These are phyloP conservation scores for Chlorella sorokiniana DNA, from an alignment of 139 green algal genomes.

Conservation along the genomic window DNA sequence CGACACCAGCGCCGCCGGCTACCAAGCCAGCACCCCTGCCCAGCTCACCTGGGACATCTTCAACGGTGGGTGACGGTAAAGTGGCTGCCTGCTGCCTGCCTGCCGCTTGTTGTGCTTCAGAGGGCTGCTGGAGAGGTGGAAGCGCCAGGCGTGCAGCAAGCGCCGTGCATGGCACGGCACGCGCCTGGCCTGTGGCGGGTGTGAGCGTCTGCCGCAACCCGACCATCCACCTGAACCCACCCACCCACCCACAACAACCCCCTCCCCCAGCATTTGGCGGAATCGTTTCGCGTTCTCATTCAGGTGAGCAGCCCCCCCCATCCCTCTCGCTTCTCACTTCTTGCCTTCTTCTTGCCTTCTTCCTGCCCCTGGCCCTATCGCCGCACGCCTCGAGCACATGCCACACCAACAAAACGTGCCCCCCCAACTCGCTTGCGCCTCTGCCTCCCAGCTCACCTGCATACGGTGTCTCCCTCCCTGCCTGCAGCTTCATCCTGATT, in stretches of 20 bases:
- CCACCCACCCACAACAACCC: not conserved
- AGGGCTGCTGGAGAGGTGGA: not conserved
- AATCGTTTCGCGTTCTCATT: constrained; percentile 50
- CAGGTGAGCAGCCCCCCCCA: not conserved
- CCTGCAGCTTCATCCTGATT: constrained; percentile 34
- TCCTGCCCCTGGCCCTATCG: too few species aligned
- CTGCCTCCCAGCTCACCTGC: not conserved
- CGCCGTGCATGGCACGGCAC: too few species aligned
- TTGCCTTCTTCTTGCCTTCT: too few species aligned
- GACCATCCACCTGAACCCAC: not conserved
- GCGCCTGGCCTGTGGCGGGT: too few species aligned
- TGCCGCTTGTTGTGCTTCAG: not conserved
- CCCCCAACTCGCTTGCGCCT: not conserved
- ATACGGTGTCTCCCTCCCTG: not conserved
- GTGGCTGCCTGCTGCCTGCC: not conserved
- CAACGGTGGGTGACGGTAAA: not conserved
- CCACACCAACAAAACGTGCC: too few species aligned
- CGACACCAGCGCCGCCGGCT: not conserved
- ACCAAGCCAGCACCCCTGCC: not conserved
- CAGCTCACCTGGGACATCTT: constrained; percentile 17
- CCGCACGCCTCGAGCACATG: too few species aligned
- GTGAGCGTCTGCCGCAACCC: not conserved
- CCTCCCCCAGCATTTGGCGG: constrained; percentile 22
- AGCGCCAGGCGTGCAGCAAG: too few species aligned
- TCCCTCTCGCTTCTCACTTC: too few species aligned